Base-by-base conservation (phyloP, 2,329 filamentous ascomycete genomes). In the Phialemonium atrogriseum region DNA sequence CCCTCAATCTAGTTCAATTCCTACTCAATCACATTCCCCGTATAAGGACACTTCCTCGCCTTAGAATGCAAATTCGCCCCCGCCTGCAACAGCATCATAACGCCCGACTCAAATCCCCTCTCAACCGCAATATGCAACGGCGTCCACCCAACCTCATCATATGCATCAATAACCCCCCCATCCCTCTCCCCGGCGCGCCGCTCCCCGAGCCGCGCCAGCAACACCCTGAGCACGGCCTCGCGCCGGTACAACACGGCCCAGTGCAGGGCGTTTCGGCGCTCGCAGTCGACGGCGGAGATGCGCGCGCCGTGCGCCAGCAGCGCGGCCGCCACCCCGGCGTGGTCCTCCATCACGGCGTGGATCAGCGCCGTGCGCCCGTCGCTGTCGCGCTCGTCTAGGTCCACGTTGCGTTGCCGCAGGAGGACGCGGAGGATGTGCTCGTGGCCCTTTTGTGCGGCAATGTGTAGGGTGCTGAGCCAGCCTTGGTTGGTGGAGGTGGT, bases 331-430 rank as follows among this genome's bases (percentile, higher is more conserved):
- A 39, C 36, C 10, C 40, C 41, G 10, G 42, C 39, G 30, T 44
- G 32, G 2, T 41, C 47, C 10, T 32, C 37, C 3, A 42, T 39
- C 11, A 36, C 27, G 6, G 40, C 41, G 27, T 46, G 37, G 17
- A 45, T 42, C n/a, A 49, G 35, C 1, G 44, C 40, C 8, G 47
- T 49, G 15, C 39, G 24, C 2, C 43, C 43, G n/a, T 48, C 41
- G 37, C 45, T 45, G 35, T 49, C 47, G n/a, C 12, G 19, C 22
- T 38, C 39, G 26, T 47, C 44, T 36, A 41, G 39, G 25, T 46
- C 43, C 10, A 23, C 34, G 13, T 40, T 36, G 26, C 44, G 40
- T 20, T 43, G 38, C n/a, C 46, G 28, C 3, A 49, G 33, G 3
- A 41, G n/a, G 9, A 23, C n/a, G 7, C 30, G 35, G n/a, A 41